Percentiles rank a stretch among this genome's conserved stretches.
These are phyloP conservation scores for Gorgonomyces haynaldii DNA, from an alignment of 192 early-diverging fungal species.

Conservation along the genomic window DNA sequence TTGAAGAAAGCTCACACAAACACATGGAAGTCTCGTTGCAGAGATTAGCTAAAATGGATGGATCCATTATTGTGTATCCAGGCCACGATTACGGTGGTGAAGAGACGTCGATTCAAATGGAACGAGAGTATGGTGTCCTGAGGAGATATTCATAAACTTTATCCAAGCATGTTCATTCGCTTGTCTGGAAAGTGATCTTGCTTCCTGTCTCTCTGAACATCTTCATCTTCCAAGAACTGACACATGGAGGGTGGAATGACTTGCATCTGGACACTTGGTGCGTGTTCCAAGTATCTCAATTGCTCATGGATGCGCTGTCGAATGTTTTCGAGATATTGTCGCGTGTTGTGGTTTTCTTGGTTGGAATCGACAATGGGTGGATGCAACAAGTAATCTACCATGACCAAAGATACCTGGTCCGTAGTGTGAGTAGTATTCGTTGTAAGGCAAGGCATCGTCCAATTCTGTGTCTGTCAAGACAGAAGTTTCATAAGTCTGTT, in stretches of 20 bases:
- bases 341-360: conserved; percentile 76
- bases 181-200: too few relatives aligned
- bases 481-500: conserved; percentile 92
- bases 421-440: conserved; percentile 81
- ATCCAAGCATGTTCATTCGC: too few relatives aligned
- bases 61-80: conserved; percentile 69
- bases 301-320: conserved; percentile 46
- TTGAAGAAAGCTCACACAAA: conserved; percentile 30
- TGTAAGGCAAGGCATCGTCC: conserved; percentile 66
- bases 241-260: conserved; percentile 41
- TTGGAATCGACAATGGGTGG: conserved; percentile 58
- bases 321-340: conserved; percentile 70
- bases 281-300: conserved; percentile 54
- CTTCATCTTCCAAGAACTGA: conserved; percentile 3
- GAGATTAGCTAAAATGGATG: not conserved
- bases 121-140: conserved; percentile 13
- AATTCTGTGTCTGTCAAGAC: conserved; percentile 66
- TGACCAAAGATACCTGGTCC: too few relatives aligned
- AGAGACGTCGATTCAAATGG: conserved; percentile 67
- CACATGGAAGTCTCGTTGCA: not conserved
- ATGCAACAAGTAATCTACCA: conserved; percentile 78
- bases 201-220: conserved; percentile 5
- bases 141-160: too few relatives aligned
- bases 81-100: conserved; percentile 81
- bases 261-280: conserved; percentile 79